Percentiles rank a stretch among this genome's conserved stretches.
Conservation (phyloP, 345 rosid genomes). For the Citrus sp. region DNA sequence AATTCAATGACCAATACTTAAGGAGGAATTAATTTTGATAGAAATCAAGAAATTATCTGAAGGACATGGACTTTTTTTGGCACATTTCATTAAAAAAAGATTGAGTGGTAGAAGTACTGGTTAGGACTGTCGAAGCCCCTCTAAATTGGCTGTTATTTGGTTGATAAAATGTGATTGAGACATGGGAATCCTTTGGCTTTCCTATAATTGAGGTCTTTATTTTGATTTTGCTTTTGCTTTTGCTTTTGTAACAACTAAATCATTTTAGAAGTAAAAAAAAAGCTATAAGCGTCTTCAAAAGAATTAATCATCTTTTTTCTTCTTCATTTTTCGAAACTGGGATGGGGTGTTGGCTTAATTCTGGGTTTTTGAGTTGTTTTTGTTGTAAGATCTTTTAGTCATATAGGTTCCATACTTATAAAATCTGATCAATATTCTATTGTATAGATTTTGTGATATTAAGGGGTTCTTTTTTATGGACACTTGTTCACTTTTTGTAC, state of each 20-base stretch:
- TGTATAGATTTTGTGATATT: too few species aligned
- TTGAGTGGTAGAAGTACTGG: background rate
- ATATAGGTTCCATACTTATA: too few species aligned
- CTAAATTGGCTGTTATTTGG: background rate
- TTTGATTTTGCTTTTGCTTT: background rate
- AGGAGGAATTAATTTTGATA: background rate
- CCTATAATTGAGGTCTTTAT: background rate
- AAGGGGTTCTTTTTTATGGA: too few species aligned
- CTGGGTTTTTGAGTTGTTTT: too few species aligned
- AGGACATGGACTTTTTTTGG: background rate
- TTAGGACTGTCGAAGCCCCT: background rate
- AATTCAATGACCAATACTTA: background rate
- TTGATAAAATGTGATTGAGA: background rate
- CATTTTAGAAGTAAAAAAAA: background rate
- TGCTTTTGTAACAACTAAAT: background rate
- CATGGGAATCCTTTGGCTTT: background rate
- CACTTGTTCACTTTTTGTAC: too few species aligned
- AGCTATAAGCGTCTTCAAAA: background rate
- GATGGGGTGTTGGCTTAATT: too few species aligned
- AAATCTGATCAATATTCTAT: too few species aligned
- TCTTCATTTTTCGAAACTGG: too few species aligned
- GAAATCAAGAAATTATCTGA: background rate
- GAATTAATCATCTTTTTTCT: background rate
- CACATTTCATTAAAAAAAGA: background rate
- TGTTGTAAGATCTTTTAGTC: too few species aligned